A percentile compares a stretch with the other conserved stretches of the same genome.
phyloP scores from a whole-genome alignment of 1,139 yeast genomes.

The Yamadazyma diddensiae region DNA sequence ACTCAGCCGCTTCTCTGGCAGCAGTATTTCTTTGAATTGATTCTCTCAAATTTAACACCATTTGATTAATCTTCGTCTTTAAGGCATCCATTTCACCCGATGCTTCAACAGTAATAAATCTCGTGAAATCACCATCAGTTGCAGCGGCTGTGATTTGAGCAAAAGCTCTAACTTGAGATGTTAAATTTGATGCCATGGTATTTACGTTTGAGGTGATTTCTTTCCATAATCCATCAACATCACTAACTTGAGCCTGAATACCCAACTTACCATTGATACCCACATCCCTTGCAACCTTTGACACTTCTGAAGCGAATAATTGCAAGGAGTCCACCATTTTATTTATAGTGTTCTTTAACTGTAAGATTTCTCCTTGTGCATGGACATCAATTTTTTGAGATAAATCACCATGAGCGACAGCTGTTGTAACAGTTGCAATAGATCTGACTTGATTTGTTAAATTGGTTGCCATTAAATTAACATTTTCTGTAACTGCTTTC shows the following conservation, averaged over 20 bases:
- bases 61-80: constrained; percentile 85
- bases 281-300: constrained; percentile 87
- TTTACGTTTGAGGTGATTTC: constrained; percentile 91
- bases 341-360: constrained; percentile 75
- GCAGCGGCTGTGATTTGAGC: constrained; percentile 94
- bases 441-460: constrained; percentile 86
- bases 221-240: constrained; percentile 90
- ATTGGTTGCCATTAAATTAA: constrained; percentile 86
- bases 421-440: constrained; percentile 87
- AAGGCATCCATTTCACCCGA: constrained; percentile 93
- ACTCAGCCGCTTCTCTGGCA: constrained; percentile 90
- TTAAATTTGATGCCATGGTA: constrained; percentile 88
- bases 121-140: constrained; percentile 87
- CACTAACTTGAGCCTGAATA: constrained; percentile 86
- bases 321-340: constrained; percentile 92
- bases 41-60: constrained; percentile 85
- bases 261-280: constrained; percentile 93
- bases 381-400: constrained; percentile 86
- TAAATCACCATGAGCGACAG: constrained; percentile 88
- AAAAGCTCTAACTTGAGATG: constrained; percentile 90
- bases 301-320: constrained; percentile 83
- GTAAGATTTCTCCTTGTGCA: constrained; percentile 84
- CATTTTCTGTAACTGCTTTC: constrained; percentile 89
- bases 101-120: constrained; percentile 88
- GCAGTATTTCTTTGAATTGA: constrained; percentile 89